phyloP scores from a whole-genome alignment of 805 yeast species.

The Lipomyces sp. region DNA sequence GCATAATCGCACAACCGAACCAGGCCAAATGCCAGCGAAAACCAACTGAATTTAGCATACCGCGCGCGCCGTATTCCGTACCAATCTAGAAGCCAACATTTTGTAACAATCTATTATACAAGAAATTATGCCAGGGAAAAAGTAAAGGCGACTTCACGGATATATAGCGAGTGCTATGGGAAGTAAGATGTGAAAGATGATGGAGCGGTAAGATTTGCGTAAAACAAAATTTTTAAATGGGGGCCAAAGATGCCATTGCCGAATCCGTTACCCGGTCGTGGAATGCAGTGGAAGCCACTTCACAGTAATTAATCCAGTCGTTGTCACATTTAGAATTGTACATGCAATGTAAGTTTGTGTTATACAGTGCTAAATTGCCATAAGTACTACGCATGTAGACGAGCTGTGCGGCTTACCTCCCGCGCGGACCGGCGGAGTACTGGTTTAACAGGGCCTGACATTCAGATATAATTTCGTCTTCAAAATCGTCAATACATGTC shows the following conservation, averaged over 20 bases:
- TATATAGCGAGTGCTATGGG: background rate
- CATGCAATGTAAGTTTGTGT: background rate
- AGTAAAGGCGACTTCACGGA: slow-evolving; percentile 1
- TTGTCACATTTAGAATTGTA: background rate
- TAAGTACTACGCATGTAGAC: background rate
- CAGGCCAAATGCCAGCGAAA: background rate
- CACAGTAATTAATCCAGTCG: background rate
- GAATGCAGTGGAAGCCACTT: slow-evolving; percentile 32
- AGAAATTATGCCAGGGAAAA: background rate
- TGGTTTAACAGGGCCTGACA: no score
- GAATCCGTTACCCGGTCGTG: slow-evolving; percentile 31
- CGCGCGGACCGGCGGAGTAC: background rate
- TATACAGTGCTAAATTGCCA: background rate
- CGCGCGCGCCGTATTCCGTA: slow-evolving; percentile 45
- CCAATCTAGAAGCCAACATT: slow-evolving; percentile 51
- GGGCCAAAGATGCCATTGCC: background rate
- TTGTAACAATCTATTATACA: slow-evolving; percentile 13
- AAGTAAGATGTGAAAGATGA: slow-evolving; percentile 2
- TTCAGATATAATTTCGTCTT: no score
- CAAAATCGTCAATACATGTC: no score
- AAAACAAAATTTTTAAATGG: background rate
- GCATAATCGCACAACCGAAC: background rate
- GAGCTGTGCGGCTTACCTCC: background rate
- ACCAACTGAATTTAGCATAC: slow-evolving; percentile 29
- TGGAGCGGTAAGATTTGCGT: slow-evolving; percentile 4